Conservation (phyloP, 768 basidiomycete genomes). For the Tulasnella sp. region DNA sequence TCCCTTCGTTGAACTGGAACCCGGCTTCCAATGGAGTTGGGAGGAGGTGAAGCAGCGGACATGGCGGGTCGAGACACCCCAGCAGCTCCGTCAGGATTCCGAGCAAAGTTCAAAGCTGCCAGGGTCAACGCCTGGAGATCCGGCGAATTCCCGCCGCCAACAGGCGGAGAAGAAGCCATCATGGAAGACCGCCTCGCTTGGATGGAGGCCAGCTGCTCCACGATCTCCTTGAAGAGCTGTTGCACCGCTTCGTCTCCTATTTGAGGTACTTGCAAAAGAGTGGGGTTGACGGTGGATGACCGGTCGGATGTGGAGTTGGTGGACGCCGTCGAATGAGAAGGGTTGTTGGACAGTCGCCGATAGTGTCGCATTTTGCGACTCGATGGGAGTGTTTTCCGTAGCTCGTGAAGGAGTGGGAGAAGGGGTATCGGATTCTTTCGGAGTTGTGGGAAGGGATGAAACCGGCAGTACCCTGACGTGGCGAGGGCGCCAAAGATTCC, state of each 20-base stretch:
- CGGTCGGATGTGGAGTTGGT: conserved; percentile 21
- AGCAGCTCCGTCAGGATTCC: conserved; percentile 28
- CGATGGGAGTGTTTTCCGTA: background rate
- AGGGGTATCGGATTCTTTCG: conserved; percentile 17
- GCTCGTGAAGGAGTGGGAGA: conserved; percentile 32
- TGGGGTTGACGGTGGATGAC: conserved; percentile 34
- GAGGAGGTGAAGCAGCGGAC: conserved; percentile 28
- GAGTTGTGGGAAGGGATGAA: background rate
- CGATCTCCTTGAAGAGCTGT: conserved; percentile 80
- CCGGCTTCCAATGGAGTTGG: conserved; percentile 27
- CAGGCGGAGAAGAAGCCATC: conserved; percentile 15
- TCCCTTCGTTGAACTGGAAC: conserved; percentile 21
- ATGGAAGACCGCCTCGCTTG: conserved; percentile 48
- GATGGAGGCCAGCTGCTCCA: conserved; percentile 71
- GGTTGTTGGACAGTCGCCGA: background rate
- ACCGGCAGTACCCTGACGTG: background rate
- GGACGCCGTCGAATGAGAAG: background rate
- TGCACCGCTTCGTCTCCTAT: conserved; percentile 73
- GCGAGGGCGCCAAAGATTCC: background rate
- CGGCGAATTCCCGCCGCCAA: conserved; percentile 5
- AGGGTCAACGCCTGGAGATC: conserved; percentile 19
- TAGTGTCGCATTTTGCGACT: background rate
- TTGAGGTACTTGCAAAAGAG: conserved; percentile 54
- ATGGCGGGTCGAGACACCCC: conserved; percentile 12
- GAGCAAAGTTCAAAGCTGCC: conserved; percentile 23